These are phyloP conservation scores for Starmera amethionina DNA, from an alignment of 805 yeast species.

Conservation along the genomic window DNA sequence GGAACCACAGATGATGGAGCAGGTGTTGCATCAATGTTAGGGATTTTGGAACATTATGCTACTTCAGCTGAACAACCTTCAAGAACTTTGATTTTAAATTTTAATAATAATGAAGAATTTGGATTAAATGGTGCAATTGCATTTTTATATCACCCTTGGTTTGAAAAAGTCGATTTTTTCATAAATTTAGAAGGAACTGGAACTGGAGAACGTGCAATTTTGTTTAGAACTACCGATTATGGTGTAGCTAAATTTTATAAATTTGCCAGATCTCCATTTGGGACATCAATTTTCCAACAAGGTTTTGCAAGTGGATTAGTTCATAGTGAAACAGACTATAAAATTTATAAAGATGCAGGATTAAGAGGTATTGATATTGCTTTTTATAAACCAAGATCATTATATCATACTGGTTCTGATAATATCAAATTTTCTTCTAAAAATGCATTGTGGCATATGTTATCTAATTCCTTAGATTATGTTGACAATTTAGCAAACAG, in stretches of 20 bases:
- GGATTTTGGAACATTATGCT: slow-evolving; percentile 45
- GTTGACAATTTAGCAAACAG: slow-evolving; percentile 34
- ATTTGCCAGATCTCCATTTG: slow-evolving; percentile 60
- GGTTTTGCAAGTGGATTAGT: slow-evolving; percentile 70
- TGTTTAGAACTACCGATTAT: slow-evolving; percentile 77
- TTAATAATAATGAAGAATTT: slow-evolving; percentile 85
- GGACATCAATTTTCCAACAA: slow-evolving; percentile 71
- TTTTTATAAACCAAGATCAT: slow-evolving; percentile 73
- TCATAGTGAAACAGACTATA: slow-evolving; percentile 78
- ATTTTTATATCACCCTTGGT: slow-evolving; percentile 69
- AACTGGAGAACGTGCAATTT: slow-evolving; percentile 65
- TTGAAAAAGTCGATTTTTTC: slow-evolving; percentile 47
- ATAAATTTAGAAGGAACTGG: slow-evolving; percentile 90
- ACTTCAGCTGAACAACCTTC: slow-evolving; percentile 38
- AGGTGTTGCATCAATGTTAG: slow-evolving; percentile 76
- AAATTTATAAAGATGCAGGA: slow-evolving; percentile 56
- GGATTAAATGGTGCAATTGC: slow-evolving; percentile 76
- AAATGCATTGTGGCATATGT: slow-evolving; percentile 80
- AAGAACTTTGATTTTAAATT: slow-evolving; percentile 70
- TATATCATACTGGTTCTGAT: slow-evolving; percentile 76
- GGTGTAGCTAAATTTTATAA: slow-evolving; percentile 52
- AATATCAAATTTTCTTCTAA: slow-evolving; percentile 52
- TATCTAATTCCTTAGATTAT: slow-evolving; percentile 58
- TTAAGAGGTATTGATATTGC: slow-evolving; percentile 85
- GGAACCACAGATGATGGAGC: slow-evolving; percentile 93